Base-by-base conservation (phyloP, 2,329 filamentous ascomycete genomes). In the Pseudocercospora fijiensis region DNA sequence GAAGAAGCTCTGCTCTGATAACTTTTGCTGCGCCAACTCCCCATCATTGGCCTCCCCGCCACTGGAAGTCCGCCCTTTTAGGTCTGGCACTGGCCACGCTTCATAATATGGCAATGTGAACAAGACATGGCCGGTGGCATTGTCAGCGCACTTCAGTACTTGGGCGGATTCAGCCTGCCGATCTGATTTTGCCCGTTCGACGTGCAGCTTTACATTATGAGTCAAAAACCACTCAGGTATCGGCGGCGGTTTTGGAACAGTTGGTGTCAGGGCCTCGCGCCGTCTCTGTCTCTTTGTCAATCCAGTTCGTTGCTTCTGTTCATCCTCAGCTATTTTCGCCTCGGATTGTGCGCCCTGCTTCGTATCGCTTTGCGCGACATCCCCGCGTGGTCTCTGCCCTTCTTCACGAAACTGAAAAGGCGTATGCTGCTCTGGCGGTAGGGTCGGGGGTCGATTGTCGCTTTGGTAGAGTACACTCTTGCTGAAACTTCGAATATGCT, bases 201-300 rank as follows among this genome's bases (percentile, higher is more conserved):
- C 52, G 57, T 62, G 60, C 24, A 76, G 65, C 49, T 70, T 70
- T 51, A 78, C 74, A 69, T 78, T 77, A 57, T 76, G 68, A 24
- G 70, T 69, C 52, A 78, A 57, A 59, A 78, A 78, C 76, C 76
- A 78, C 5, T 75, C 71, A 11, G 76, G 76, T n/a, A 77, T 65
- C 7, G 74, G 73, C 18, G 74, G 74, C 3, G 74, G 73, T 53
- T 67, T 71, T 1, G 73, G 73, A 16, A 72, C 62, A 49, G 20
- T 70, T 63, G 18, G 58, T 60, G 43, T 45, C 57, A 58, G 52
- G 11, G 57, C 47, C 28, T 62, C 59, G 18, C 62, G 59, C 41
- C 63, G 55, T 62, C 69, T 57, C 49, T 70, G 61, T 24, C 69
- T 62, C 55, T 67, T 61, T 11, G 65, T 67, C 65, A 69, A 66